phyloP scores from a whole-genome alignment of 176 grass and related monocot species.

The Calamus simplicifolius region DNA sequence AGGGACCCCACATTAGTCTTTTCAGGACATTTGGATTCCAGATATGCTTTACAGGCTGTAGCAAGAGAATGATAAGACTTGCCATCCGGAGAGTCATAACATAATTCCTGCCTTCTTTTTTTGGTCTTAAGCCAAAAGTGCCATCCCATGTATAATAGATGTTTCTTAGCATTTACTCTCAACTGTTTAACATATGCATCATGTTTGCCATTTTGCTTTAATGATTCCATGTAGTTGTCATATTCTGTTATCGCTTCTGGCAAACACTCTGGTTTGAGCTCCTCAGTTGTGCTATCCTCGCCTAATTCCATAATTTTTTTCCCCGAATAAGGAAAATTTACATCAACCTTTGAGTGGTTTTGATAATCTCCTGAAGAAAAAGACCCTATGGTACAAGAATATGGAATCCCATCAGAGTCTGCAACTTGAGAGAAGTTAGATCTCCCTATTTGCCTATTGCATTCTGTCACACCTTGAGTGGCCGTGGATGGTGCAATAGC shows the following conservation, averaged over 20 bases:
- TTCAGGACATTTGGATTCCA: conserved; percentile 17
- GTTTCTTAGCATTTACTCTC: conserved; percentile 43
- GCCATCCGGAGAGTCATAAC: conserved; percentile 35
- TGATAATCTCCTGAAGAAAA: background rate
- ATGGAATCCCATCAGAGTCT: no score
- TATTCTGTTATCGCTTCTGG: conserved; percentile 39
- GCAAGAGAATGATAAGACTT: conserved; percentile 47
- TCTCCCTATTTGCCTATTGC: no score
- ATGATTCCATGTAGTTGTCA: conserved; percentile 29
- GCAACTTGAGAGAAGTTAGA: no score
- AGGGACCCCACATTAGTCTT: background rate
- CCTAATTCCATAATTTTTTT: background rate
- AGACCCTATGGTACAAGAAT: no score
- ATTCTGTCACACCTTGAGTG: no score
- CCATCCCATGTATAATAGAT: conserved; percentile 53
- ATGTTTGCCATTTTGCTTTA: conserved; percentile 5
- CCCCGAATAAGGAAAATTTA: background rate
- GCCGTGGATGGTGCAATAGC: no score
- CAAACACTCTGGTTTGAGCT: conserved; percentile 12
- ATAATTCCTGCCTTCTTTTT: conserved; percentile 17
- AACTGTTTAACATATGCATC: conserved; percentile 19
- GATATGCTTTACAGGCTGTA: conserved; percentile 46
- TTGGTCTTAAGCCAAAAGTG: conserved; percentile 19
- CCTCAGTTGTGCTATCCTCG: background rate
- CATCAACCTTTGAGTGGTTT: background rate